Base-by-base conservation (phyloP, 2,329 filamentous ascomycete genomes). In the Neonectria coccinea region DNA sequence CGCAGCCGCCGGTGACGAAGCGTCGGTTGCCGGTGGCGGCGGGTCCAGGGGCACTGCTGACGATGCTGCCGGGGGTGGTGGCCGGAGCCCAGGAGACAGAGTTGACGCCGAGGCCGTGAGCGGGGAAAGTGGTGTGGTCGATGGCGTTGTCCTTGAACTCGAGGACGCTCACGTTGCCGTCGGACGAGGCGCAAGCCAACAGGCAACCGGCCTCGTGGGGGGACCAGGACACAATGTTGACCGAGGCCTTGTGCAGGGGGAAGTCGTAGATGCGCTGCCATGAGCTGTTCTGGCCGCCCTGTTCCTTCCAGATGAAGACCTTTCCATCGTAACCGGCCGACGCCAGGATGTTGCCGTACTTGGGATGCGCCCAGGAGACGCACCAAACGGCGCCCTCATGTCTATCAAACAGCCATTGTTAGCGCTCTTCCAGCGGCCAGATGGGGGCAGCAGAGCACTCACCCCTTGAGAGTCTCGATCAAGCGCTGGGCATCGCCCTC, bases 351-450 rank as follows among this genome's bases (percentile, higher is more conserved):
- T 95, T 97, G 83, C 96, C 96, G 81, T 97, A 98, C 79, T 99
- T 98, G 68, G 96, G 96, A 78, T 99, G 96, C 53, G 95, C 94
- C 96, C 96, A 99, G 74, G 94, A 92, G 64, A 98, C 93, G 79
- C 93, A 97, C 96, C 96, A 99, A 64, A 99, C 95, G 39, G 96
- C 94, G 68, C 95, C 95, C 80, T 99, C 96, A 78, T 99, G 96
- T 70, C 95, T 97, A 74, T 65, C 25, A 27, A 55, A 58, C 45
- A 31, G 22, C 45, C 45, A 10, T 16, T 47, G 66, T 74, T 67
- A 72, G 71, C 65, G 51, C 47, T 54, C 27, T 12, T 36, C 12
- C 48, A 8, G 54, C 22, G 20, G 10, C 9, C 14, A 12, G 10
- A 11, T 20, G 16, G 16, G 11, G 27, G 25, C 31, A 25, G 44